Evolutionary conservation across 441 rosid genomes (phyloP), one percentile per base, ranked within the genome.

Genomic region (Sinapis alba): DNA sequence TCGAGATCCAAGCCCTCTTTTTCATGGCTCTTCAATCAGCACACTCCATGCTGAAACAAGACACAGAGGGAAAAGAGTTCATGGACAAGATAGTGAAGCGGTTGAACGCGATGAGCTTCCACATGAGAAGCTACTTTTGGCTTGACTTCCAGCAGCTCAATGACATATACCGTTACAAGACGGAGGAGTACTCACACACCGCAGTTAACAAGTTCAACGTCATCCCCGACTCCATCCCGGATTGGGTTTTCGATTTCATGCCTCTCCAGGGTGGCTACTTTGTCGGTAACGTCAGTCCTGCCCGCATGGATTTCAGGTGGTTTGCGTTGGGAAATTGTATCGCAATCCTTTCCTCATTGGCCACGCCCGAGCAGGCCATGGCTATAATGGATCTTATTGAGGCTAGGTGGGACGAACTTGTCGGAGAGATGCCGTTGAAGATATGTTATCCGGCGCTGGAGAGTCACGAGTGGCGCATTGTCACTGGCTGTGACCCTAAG

Each of bases 391-490:
- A 85, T 53, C 60, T 83, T 69, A 66, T 85, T 24, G 88, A 83
- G 78, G 83, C 80, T 51, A 69, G 81, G 50, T 83, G 86, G 88
- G 86, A 81, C 18, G 85, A 83, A 71, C 62, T 85, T 75, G 77
- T 82, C 8, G 88, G 86, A 10, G 85, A 87, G 79, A 87, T 87
- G 88, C 87, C 90, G 38, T 18, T 87, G 75, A 85, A 87, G 79
- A 78, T 87, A 50, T 47, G 78, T 64, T 85, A 82, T 64, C 90
- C 87, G 12, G 88, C 88, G 19, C 26, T 85, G 66, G 87, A 83
- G 70, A 83, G 82, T 66, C 84, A 84, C 45, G 88, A 83, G 56
- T 86, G 90, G 90, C 74, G 83, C 64, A 79, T 53, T 4, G 86
- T 85, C 58, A 83, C 90, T 26, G 90, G 90, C 8, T 80, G 69